Conservation (phyloP, 2,329 filamentous ascomycete species). For the Lomentospora prolificans region DNA sequence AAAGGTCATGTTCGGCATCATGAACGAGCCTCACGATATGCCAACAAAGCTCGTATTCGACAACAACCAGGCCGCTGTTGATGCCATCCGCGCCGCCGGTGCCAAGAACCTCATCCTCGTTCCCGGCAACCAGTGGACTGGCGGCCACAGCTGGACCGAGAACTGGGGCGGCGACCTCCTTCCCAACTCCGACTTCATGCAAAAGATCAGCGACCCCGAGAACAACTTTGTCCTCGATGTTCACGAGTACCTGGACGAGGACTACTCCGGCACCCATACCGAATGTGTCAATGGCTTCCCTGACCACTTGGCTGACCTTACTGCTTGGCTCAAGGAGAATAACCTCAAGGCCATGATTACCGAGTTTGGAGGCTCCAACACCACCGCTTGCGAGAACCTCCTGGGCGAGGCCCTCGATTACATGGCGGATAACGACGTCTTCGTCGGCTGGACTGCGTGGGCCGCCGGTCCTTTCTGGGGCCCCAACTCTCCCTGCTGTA, state of each 20-base stretch:
- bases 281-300: constrained; percentile 35
- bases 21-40: constrained; percentile 59
- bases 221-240: constrained; percentile 47
- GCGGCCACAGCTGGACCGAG: constrained; percentile 35
- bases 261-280: constrained; percentile 38
- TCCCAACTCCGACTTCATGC: constrained; percentile 7
- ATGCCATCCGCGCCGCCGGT: constrained; percentile 49
- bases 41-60: constrained; percentile 46
- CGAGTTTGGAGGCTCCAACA: constrained; percentile 39
- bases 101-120: constrained; percentile 43
- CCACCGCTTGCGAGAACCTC: neutral
- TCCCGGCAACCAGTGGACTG: constrained; percentile 43
- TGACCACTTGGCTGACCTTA: constrained; percentile 39
- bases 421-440: constrained; percentile 6
- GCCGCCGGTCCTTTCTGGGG: constrained; percentile 7
- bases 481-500: constrained; percentile 20
- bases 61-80: constrained; percentile 55
- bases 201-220: constrained; percentile 32
- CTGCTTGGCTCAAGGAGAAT: constrained; percentile 45
- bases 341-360: constrained; percentile 44
- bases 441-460: constrained; percentile 7
- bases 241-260: constrained; percentile 51
- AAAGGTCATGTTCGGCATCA: constrained; percentile 54
- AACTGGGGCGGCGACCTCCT: constrained; percentile 5
- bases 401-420: constrained; percentile 5